Evolutionary conservation across 2,329 filamentous ascomycete genomes (phyloP).

Genomic region (Sarocladium strictum): DNA sequence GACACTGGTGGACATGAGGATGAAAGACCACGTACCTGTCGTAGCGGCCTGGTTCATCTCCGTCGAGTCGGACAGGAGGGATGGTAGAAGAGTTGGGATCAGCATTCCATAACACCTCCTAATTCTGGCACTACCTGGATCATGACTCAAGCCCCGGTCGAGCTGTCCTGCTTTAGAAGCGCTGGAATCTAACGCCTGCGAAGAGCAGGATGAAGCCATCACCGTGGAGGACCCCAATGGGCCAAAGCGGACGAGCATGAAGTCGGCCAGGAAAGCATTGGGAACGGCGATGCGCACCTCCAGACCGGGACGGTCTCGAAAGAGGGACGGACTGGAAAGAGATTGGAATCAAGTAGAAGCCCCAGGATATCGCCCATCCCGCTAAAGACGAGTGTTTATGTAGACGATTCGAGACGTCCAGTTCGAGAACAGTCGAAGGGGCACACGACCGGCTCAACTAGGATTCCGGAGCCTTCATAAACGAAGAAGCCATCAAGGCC

Average conservation of each 20-base stretch:
- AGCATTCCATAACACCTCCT: slow-evolving; percentile 38
- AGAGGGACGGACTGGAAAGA: slow-evolving; percentile 39
- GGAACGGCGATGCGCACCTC: slow-evolving; percentile 25
- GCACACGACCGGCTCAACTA: slow-evolving; percentile 20
- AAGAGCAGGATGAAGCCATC: slow-evolving; percentile 30
- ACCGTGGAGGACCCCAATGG: slow-evolving; percentile 28
- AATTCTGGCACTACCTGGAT: slow-evolving; percentile 32
- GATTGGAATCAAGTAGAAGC: slow-evolving; percentile 35
- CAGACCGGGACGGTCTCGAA: slow-evolving; percentile 25
- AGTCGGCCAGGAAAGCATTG: slow-evolving; percentile 17
- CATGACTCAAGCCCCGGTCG: slow-evolving; percentile 29
- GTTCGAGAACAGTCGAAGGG: slow-evolving; percentile 16
- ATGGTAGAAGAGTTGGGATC: slow-evolving; percentile 35
- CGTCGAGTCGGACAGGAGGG: slow-evolving; percentile 30
- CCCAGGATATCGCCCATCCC: slow-evolving; percentile 25
- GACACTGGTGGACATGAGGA: slow-evolving; percentile 36
- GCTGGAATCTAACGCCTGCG: slow-evolving; percentile 35
- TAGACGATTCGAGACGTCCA: slow-evolving; percentile 18
- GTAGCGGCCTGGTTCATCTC: slow-evolving; percentile 30
- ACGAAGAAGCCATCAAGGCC: slow-evolving; percentile 24
- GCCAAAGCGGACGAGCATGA: slow-evolving; percentile 24
- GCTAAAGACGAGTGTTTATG: slow-evolving; percentile 18
- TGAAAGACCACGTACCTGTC: slow-evolving; percentile 34
- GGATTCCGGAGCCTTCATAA: slow-evolving; percentile 17
- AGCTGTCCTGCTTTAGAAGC: slow-evolving; percentile 27